phyloP scores from a whole-genome alignment of 2,329 filamentous ascomycete species.

The Diaporthe caulivora region DNA sequence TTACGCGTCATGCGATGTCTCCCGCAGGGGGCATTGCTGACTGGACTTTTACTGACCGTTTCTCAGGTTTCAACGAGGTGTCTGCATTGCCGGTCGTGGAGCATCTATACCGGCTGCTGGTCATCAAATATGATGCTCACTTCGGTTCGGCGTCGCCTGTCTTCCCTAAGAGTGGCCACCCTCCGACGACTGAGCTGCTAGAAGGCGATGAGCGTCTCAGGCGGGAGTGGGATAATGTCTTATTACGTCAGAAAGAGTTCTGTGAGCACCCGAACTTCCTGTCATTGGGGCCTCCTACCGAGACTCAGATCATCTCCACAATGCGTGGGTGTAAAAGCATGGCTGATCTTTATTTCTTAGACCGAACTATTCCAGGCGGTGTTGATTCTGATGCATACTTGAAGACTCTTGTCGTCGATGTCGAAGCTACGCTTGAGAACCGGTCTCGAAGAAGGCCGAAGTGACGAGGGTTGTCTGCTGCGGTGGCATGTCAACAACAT shows the following conservation, averaged over 20 bases:
- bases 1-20: background rate
- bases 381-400: background rate
- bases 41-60: background rate
- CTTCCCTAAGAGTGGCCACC: slow-evolving; percentile 34
- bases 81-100: background rate
- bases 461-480: background rate
- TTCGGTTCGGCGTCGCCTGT: slow-evolving; percentile 46
- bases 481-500: background rate
- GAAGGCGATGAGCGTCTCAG: slow-evolving; percentile 20
- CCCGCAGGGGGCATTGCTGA: background rate
- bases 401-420: slow-evolving; percentile 21
- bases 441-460: background rate
- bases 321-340: background rate
- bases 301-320: background rate
- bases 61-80: background rate
- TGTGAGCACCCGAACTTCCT: slow-evolving; percentile 8
- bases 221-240: slow-evolving; percentile 28
- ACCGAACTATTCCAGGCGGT: background rate
- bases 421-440: slow-evolving; percentile 1
- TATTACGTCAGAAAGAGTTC: slow-evolving; percentile 17
- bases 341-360: background rate
- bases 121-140: slow-evolving; percentile 48
- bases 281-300: background rate
- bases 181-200: slow-evolving; percentile 40
- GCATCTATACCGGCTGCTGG: slow-evolving; percentile 45